Base-by-base conservation (phyloP, 169 alveolate genomes). In the Ichthyophthirius multifiliis region DNA sequence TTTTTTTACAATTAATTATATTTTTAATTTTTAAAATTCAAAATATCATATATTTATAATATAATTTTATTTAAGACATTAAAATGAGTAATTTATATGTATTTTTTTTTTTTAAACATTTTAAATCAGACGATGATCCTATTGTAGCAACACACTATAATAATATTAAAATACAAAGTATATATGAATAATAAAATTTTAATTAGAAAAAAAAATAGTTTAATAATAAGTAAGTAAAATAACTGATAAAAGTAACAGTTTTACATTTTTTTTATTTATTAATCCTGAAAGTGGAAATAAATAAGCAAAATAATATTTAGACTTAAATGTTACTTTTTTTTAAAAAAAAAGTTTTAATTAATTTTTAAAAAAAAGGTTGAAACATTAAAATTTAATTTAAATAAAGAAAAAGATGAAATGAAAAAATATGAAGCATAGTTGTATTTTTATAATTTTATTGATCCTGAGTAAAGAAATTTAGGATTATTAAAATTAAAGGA, bases 231-330 rank as follows among this genome's bases (percentile, higher is more conserved):
- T n/a, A n/a, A 55, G 18, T 7, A 55, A 39, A 55, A 10, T 10
- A 18, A 27, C 31, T 20, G 71, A 55, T 55, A 55, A 55, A 27
- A 55, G 71, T 10, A 27, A 34, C 9, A 55, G 31, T 12, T 55
- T 55, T 55, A 6, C 71, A 27, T 67, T 67, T 20, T 74, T 32
- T 67, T 37, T 79, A 12, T 79, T 79, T 47, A 75, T 79, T 13
- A 79, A 79, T 79, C 85, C 85, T 12, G 67, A 74, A 27, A 65
- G 80, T 65, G 85, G 80, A 18, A 80, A 80, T 7, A 79, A 79
- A 45, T 44, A 63, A 47, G 85, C 85, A 18, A 67, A 47, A 12
- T 67, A 45, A 31, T 79, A 43, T 79, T 43, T 55, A 39, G 44
- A 79, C 35, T 45, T 79, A 35, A 64, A 79, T 12, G 80, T 67